These are phyloP conservation scores for Aureoboletus auriporus DNA, from an alignment of 768 basidiomycete genomes.

Conservation along the genomic window DNA sequence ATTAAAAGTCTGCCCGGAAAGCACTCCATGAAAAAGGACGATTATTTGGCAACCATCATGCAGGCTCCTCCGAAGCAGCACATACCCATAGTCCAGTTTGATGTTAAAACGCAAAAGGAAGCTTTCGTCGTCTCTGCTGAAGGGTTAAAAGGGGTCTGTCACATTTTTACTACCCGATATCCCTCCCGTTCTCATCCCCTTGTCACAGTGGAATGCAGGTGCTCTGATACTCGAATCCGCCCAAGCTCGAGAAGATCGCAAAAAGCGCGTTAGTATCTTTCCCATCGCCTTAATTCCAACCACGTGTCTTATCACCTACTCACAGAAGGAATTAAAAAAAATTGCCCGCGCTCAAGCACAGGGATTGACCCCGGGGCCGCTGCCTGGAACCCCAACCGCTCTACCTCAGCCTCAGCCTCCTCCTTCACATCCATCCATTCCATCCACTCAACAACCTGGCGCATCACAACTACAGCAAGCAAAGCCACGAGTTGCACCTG, in stretches of 20 bases:
- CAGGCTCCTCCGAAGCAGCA: slow-evolving; percentile 68
- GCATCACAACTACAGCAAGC: slow-evolving; percentile 9
- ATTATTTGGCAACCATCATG: slow-evolving; percentile 63
- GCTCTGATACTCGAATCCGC: slow-evolving; percentile 62
- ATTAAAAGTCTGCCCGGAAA: slow-evolving; percentile 77
- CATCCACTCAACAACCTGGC: slow-evolving; percentile 21
- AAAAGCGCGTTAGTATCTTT: slow-evolving; percentile 58
- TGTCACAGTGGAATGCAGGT: slow-evolving; percentile 60
- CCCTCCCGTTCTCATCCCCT: slow-evolving; percentile 9
- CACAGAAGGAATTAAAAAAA: slow-evolving; percentile 69
- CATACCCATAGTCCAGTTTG: slow-evolving; percentile 58
- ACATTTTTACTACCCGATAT: slow-evolving; percentile 10
- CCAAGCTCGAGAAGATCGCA: slow-evolving; percentile 74
- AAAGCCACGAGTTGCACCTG: slow-evolving; percentile 30
- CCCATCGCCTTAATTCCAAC: slow-evolving; percentile 1
- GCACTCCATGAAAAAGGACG: slow-evolving; percentile 78
- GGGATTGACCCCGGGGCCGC: slow-evolving; percentile 18
- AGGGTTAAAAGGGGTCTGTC: slow-evolving; percentile 66
- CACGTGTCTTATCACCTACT: slow-evolving; percentile 10
- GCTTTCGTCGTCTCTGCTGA: slow-evolving; percentile 72
- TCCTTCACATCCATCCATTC: slow-evolving; percentile 21
- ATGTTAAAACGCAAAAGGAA: slow-evolving; percentile 61
- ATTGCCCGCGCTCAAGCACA: slow-evolving; percentile 54
- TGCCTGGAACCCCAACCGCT: slow-evolving; percentile 20
- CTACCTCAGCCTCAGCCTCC: slow-evolving; percentile 34